Evolutionary conservation across 208 protist genomes (phyloP), one percentile per base, ranked within the genome.

Genomic region (Acanthamoeba royreba): DNA sequence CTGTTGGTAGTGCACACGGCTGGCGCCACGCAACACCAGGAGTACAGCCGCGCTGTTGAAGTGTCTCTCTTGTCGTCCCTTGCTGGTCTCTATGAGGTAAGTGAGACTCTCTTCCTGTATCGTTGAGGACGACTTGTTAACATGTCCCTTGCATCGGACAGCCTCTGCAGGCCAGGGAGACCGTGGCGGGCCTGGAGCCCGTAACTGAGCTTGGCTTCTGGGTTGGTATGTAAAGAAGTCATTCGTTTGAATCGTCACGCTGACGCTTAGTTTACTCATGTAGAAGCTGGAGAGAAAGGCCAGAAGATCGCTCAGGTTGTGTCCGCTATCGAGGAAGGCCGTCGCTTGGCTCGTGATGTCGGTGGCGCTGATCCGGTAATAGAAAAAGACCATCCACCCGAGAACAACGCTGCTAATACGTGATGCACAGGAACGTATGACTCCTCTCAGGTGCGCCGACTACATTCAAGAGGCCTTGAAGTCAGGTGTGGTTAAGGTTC

Each of bases 371-470:
- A 94, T n/a, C 93, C 93, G n/a, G 92, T 74, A n/a, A n/a, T n/a
- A n/a, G n/a, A n/a, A n/a, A n/a, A n/a, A n/a, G n/a, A n/a, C n/a
- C n/a, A n/a, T n/a, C n/a, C n/a, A n/a, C n/a, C n/a, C n/a, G n/a
- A n/a, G n/a, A n/a, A n/a, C n/a, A n/a, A n/a, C n/a, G n/a, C n/a
- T n/a, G n/a, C n/a, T n/a, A n/a, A n/a, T n/a, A n/a, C n/a, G n/a
- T n/a, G n/a, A n/a, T n/a, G n/a, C n/a, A n/a, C n/a, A 74, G 63
- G 77, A 94, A 31, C 83, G 93, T 28, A 93, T 93, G 86, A 53
- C 93, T 15, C 93, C 93, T 1, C 81, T 22, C 17, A 83, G 40
- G 19, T 58, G 33, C 19, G 86, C 89, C 42, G 66, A 92, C 3
- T 93, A 94, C 66, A 42, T 94, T 28, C 1, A 45, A 35, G 45